Evolutionary conservation across 1,139 yeast species (phyloP), one percentile per base, ranked within the genome.

Genomic region (Pichia sp.): DNA sequence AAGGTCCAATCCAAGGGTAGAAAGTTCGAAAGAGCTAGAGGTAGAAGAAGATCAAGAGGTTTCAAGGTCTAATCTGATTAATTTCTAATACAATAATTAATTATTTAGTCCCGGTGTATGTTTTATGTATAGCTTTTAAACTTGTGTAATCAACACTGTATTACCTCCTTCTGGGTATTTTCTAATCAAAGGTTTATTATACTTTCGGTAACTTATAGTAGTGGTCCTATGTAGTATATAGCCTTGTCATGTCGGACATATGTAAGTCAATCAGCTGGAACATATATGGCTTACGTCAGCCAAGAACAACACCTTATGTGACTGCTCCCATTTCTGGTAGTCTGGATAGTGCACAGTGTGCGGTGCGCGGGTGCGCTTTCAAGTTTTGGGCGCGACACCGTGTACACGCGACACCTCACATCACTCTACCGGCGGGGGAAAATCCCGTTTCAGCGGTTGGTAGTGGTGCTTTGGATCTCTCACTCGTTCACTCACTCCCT

Each of bases 21-120:
- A 85, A 95, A 93, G 84, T 93, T 93, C 85, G 99, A 95, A 86
- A 90, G 95, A 81, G 99, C 97, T 73, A 93, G 99, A 89, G 99
- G 99, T 86, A 95, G 88, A 80, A 87, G 99, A 84, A 87, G 83
- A 78, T 92, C 98, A 68, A 90, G 96, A 85, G 99, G 97, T 84
- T 93, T 93, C 99, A 93, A 93, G 89, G 99, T 95, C 80, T 93
- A 93, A 90, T 72, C 69, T 72, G 70, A 65, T 63, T 54, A 50
- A 47, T 49, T 32, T 29, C 26, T 23, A 45, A 8, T 44, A 19
- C 15, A 19, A 10, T 40, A 19, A 32, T 29, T 48, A 11, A 13
- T 44, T 47, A 49, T n/a, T 30, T 32, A 34, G 31, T 42, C 15
- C 23, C 34, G 23, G 30, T 43, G 41, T 26, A 38, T 44, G 43